Conservation (phyloP, 1,139 yeast species). For the Lodderomyces elongisporus region DNA sequence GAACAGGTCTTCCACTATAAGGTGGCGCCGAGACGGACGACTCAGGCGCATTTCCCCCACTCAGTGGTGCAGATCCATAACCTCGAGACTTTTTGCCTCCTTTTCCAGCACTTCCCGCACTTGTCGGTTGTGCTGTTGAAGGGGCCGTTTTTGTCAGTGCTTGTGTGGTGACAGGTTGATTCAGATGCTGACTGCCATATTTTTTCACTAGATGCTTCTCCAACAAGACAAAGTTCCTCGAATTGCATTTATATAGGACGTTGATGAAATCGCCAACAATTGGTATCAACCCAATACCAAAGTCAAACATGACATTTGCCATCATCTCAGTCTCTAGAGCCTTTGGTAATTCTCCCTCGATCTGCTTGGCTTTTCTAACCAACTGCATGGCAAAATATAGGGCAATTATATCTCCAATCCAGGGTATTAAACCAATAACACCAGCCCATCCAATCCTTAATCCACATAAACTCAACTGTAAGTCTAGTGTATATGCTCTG, state of each 20-base stretch:
- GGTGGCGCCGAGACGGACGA: too few species aligned
- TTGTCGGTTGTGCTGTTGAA: too few species aligned
- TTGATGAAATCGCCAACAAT: slow-evolving; percentile 66
- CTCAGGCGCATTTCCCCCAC: too few species aligned
- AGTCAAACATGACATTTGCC: slow-evolving; percentile 59
- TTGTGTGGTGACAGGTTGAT: too few species aligned
- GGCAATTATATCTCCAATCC: slow-evolving; percentile 54
- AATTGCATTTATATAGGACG: slow-evolving; percentile 68
- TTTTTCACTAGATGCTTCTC: slow-evolving; percentile 53
- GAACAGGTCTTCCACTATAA: too few species aligned
- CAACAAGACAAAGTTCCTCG: slow-evolving; percentile 62
- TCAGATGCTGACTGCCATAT: too few species aligned
- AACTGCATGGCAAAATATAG: slow-evolving; percentile 46
- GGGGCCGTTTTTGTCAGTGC: too few species aligned
- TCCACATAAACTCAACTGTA: slow-evolving; percentile 60
- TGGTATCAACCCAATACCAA: slow-evolving; percentile 66
- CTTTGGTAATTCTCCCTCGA: slow-evolving; percentile 65
- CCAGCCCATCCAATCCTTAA: slow-evolving; percentile 70
- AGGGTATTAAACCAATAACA: slow-evolving; percentile 63
- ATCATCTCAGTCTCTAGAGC: slow-evolving; percentile 48
- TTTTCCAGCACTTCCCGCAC: too few species aligned
- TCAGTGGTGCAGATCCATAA: too few species aligned
- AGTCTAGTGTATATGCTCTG: slow-evolving; percentile 62
- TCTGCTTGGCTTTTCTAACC: slow-evolving; percentile 44
- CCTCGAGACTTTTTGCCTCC: too few species aligned